Evolutionary conservation across 768 basidiomycete genomes (phyloP).

Genomic region (Boletus reticulatus): DNA sequence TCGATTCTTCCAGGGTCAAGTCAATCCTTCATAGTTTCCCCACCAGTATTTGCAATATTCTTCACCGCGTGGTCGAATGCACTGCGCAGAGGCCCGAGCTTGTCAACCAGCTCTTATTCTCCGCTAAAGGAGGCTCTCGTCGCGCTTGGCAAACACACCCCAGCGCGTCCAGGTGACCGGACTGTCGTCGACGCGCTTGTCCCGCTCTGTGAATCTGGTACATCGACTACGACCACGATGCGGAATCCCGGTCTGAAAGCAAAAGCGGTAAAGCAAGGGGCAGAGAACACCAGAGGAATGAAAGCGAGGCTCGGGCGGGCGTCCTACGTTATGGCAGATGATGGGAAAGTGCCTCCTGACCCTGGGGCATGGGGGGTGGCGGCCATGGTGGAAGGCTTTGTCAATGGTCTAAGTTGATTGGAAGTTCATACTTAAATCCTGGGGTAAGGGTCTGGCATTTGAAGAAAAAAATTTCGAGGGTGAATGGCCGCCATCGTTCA

Average conservation of each 20-base stretch:
- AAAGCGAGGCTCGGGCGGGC: slow-evolving; percentile 42
- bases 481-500: too few relatives aligned
- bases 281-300: slow-evolving; percentile 29
- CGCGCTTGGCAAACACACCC: slow-evolving; percentile 41
- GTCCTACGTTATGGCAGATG: slow-evolving; percentile 41
- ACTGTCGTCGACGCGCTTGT: slow-evolving; percentile 54
- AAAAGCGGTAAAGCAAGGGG: slow-evolving; percentile 39
- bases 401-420: too few relatives aligned
- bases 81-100: not conserved
- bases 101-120: not conserved
- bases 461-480: too few relatives aligned
- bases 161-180: slow-evolving; percentile 53
- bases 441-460: too few relatives aligned
- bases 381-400: slow-evolving; percentile 35
- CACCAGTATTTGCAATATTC: slow-evolving; percentile 30
- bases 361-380: slow-evolving; percentile 57
- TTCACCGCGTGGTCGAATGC: slow-evolving; percentile 36
- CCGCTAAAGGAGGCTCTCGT: slow-evolving; percentile 27
- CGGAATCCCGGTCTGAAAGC: not conserved
- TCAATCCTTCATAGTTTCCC: slow-evolving; percentile 19
- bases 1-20: slow-evolving; percentile 22
- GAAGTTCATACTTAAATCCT: too few relatives aligned
- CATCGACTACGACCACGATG: not conserved
- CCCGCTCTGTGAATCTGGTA: slow-evolving; percentile 40
- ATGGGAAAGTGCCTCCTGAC: slow-evolving; percentile 42